These are phyloP conservation scores for Kazachstania martiniae DNA, from an alignment of 805 yeast species.

Conservation along the genomic window DNA sequence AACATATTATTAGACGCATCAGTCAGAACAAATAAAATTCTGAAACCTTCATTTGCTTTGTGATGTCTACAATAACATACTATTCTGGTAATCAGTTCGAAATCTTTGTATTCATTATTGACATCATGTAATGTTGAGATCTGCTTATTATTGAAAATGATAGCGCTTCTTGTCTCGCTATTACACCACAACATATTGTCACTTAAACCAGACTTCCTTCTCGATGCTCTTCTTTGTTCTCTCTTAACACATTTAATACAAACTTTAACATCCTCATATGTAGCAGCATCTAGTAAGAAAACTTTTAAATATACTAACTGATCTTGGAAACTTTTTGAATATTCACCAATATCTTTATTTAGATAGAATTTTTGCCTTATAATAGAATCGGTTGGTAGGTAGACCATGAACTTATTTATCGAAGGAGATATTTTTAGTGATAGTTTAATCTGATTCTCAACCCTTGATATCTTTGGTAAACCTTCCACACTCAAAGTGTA, in stretches of 20 bases:
- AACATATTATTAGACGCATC: conserved; percentile 51
- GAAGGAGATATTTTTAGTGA: conserved; percentile 60
- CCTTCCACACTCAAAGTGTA: conserved; percentile 45
- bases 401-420: conserved; percentile 49
- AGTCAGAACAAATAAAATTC: conserved; percentile 54
- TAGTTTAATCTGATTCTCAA: conserved; percentile 89
- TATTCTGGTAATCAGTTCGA: conserved; percentile 58
- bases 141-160: conserved; percentile 87
- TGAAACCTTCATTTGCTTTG: conserved; percentile 77
- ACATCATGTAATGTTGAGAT: conserved; percentile 38
- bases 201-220: conserved; percentile 74
- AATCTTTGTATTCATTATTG: conserved; percentile 22
- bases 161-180: conserved; percentile 63
- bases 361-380: conserved; percentile 79
- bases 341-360: conserved; percentile 27
- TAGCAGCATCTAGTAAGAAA: conserved; percentile 57
- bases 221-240: conserved; percentile 86
- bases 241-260: conserved; percentile 85
- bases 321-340: conserved; percentile 37
- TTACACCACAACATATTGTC: conserved; percentile 74
- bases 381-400: conserved; percentile 78
- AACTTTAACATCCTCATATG: conserved; percentile 50
- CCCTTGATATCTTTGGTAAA: conserved; percentile 76
- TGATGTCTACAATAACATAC: conserved; percentile 97
- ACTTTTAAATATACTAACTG: conserved; percentile 64